phyloP scores from a whole-genome alignment of 2,329 filamentous ascomycete species.

The Aspergillus flavus region DNA sequence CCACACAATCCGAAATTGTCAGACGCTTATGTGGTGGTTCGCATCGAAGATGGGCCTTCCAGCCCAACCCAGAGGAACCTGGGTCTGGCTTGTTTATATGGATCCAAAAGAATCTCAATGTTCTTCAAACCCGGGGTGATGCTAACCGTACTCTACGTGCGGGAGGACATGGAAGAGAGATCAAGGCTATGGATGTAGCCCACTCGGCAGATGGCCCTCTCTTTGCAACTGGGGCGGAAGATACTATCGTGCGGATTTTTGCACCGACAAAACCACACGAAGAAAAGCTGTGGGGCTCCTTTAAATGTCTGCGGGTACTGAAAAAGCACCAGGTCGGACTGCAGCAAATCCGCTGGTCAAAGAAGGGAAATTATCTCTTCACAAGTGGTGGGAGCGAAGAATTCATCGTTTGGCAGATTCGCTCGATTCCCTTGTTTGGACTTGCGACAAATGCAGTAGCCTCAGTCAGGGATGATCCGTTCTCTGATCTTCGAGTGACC shows the following conservation, averaged over 20 bases:
- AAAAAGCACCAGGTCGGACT: conserved; percentile 82
- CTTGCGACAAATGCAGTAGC: conserved; percentile 58
- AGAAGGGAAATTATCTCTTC: conserved; percentile 69
- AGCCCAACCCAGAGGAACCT: conserved; percentile 25
- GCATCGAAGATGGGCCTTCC: conserved; percentile 74
- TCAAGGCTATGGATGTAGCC: conserved; percentile 64
- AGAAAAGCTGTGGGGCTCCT: conserved; percentile 26
- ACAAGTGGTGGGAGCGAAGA: conserved; percentile 88
- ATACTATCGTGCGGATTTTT: conserved; percentile 74
- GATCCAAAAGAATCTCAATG: conserved; percentile 67
- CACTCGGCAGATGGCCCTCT: conserved; percentile 34
- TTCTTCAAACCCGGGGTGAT: conserved; percentile 42
- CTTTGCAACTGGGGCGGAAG: conserved; percentile 70
- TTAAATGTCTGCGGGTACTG: conserved; percentile 64
- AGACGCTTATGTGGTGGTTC: conserved; percentile 80
- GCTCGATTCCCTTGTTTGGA: conserved; percentile 54
- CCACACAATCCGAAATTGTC: conserved; percentile 67
- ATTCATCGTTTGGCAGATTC: conserved; percentile 79
- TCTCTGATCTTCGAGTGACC: conserved; percentile 75
- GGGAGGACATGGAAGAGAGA: conserved; percentile 85
- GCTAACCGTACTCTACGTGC: conserved; percentile 58
- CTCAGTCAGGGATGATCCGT: conserved; percentile 49
- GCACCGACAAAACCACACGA: conserved; percentile 20
- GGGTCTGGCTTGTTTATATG: conserved; percentile 66
- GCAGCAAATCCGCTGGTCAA: conserved; percentile 76